These are phyloP conservation scores for Cladophialophora chaetospira DNA, from an alignment of 2,329 filamentous ascomycete genomes.

Conservation along the genomic window DNA sequence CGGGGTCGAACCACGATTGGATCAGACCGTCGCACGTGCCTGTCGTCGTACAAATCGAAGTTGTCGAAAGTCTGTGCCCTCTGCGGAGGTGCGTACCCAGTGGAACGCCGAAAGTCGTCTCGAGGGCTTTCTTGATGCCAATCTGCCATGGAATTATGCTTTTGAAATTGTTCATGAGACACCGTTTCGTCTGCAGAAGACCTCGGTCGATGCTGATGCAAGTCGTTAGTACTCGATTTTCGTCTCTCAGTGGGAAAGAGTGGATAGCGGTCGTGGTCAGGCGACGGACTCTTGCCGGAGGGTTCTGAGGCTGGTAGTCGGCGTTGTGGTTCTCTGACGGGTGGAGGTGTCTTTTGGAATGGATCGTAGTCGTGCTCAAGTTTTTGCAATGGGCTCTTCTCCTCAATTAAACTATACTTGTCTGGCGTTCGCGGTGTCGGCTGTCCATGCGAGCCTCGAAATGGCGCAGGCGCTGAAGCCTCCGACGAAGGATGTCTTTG, in stretches of 20 bases:
- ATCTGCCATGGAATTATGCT: neutral
- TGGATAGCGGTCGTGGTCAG: conserved; percentile 12
- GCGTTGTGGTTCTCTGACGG: conserved; percentile 8
- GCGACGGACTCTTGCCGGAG: neutral
- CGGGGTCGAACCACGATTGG: conserved; percentile 44
- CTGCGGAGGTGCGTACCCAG: conserved; percentile 17
- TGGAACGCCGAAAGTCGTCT: conserved; percentile 17
- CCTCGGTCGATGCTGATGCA: conserved; percentile 5
- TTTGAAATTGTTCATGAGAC: neutral
- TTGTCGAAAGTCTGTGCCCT: conserved; percentile 26
- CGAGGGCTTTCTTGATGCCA: conserved; percentile 6
- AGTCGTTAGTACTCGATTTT: conserved; percentile 8
- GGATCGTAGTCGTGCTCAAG: conserved; percentile 31
- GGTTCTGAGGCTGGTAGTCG: conserved; percentile 7
- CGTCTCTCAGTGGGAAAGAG: conserved; percentile 6
- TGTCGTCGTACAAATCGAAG: conserved; percentile 22
- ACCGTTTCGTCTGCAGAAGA: conserved; percentile 4
- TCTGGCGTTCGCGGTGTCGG: conserved; percentile 19
- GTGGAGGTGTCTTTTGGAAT: conserved; percentile 25
- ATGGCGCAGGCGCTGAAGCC: conserved; percentile 9
- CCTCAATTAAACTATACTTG: conserved; percentile 26
- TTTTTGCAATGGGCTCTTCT: conserved; percentile 32
- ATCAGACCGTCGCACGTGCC: conserved; percentile 33
- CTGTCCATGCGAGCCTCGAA: conserved; percentile 26
- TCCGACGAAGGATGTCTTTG: conserved; percentile 19